Evolutionary conservation across 257 asterid species (phyloP).

Genomic region (Fraxinus americana): DNA sequence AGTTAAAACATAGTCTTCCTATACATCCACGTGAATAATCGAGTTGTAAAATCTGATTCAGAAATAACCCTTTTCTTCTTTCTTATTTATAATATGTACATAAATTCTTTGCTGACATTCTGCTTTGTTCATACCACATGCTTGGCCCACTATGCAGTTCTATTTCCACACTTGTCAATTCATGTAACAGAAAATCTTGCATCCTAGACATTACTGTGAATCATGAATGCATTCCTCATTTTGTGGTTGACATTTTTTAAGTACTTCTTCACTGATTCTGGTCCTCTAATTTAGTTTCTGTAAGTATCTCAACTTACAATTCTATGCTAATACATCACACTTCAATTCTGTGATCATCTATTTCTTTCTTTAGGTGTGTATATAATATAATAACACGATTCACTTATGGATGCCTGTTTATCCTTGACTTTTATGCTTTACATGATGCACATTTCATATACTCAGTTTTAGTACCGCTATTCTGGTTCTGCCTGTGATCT

Average conservation of each 20-base stretch:
- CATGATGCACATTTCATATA: background rate
- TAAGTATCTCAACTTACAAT: background rate
- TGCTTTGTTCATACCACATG: background rate
- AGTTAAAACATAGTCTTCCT: background rate
- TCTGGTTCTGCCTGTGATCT: conserved; percentile 11
- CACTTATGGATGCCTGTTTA: background rate
- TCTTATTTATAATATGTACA: background rate
- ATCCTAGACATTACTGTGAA: background rate
- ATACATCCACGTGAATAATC: background rate
- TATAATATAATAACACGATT: background rate
- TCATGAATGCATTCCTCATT: background rate
- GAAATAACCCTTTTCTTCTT: background rate
- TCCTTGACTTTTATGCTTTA: conserved; percentile 7
- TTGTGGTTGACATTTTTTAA: background rate
- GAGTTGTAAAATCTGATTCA: background rate
- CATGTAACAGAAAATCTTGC: background rate
- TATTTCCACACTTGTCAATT: background rate
- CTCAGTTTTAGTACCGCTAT: background rate
- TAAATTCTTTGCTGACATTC: background rate
- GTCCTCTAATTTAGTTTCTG: background rate
- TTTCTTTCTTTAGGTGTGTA: background rate
- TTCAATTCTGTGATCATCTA: background rate
- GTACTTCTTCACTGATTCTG: background rate
- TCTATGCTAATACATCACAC: background rate
- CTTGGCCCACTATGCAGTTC: background rate